Conservation (phyloP, 768 basidiomycete genomes). For the Rhizopogon salebrosus region DNA sequence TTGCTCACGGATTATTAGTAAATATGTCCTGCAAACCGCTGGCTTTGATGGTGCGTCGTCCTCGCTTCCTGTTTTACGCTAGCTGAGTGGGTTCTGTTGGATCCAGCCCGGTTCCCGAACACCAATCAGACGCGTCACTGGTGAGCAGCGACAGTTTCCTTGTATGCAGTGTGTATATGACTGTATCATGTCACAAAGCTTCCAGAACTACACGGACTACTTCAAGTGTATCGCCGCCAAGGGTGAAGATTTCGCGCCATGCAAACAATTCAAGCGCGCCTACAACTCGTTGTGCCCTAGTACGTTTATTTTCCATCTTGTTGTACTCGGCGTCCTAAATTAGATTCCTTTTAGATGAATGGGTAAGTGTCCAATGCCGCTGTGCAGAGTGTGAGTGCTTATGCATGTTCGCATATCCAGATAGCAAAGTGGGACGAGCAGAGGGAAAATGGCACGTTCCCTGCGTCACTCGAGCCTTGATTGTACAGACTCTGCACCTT, state of each 20-base stretch:
- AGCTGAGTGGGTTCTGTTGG: background rate
- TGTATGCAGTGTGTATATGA: background rate
- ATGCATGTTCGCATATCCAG: constrained; percentile 33
- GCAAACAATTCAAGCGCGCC: constrained; percentile 96
- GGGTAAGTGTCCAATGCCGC: constrained; percentile 48
- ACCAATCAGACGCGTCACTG: constrained; percentile 96
- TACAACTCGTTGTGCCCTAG: constrained; percentile 98
- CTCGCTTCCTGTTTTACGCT: background rate
- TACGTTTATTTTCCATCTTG: constrained; percentile 37
- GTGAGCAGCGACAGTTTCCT: constrained; percentile 38
- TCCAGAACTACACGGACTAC: constrained; percentile 98
- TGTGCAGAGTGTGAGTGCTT: background rate
- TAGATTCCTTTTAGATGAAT: constrained; percentile 62
- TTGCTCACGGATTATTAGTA: constrained; percentile 37
- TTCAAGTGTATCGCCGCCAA: constrained; percentile 96
- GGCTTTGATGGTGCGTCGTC: constrained; percentile 76
- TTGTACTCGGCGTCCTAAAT: constrained; percentile 7
- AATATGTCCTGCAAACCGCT: constrained; percentile 89
- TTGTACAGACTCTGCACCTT: constrained; percentile 4
- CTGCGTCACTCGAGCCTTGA: constrained; percentile 81
- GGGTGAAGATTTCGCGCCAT: constrained; percentile 97
- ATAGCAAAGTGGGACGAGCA: constrained; percentile 91
- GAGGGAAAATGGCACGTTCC: constrained; percentile 89
- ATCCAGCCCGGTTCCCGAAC: constrained; percentile 80
- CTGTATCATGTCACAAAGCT: constrained; percentile 37